These are phyloP conservation scores for Adansonia gregorii DNA, from an alignment of 441 rosid genomes.

Conservation along the genomic window DNA sequence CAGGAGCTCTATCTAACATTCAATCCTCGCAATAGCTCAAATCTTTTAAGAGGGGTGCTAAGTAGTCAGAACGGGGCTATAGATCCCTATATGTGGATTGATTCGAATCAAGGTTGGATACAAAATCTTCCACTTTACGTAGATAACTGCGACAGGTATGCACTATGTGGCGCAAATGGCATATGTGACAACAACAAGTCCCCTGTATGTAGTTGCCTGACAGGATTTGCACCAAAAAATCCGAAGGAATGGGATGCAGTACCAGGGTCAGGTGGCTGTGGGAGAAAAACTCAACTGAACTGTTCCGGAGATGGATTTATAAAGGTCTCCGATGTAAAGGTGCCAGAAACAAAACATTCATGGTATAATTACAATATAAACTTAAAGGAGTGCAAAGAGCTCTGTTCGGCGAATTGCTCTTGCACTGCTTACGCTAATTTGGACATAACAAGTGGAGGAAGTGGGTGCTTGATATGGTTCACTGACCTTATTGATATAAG, in stretches of 20 bases:
- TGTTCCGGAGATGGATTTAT: slow-evolving; percentile 34
- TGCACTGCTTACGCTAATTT: slow-evolving; percentile 31
- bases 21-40: slow-evolving; percentile 1
- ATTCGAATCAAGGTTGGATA: slow-evolving; percentile 13
- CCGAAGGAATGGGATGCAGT: slow-evolving; percentile 26
- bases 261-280: slow-evolving; percentile 32
- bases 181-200: slow-evolving; percentile 18
- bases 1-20: not conserved
- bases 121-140: not conserved
- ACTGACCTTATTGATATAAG: slow-evolving; percentile 31
- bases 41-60: not conserved
- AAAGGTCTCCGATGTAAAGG: slow-evolving; percentile 22
- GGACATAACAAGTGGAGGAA: slow-evolving; percentile 28
- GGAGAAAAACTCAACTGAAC: slow-evolving; percentile 22
- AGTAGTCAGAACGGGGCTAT: slow-evolving; percentile 1
- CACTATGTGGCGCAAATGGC: slow-evolving; percentile 24
- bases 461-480: slow-evolving; percentile 41
- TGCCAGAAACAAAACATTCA: slow-evolving; percentile 30
- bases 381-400: slow-evolving; percentile 28
- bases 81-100: slow-evolving; percentile 26
- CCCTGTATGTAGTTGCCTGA: slow-evolving; percentile 32
- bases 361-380: slow-evolving; percentile 17
- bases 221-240: slow-evolving; percentile 35
- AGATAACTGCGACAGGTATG: slow-evolving; percentile 28
- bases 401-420: slow-evolving; percentile 28